A percentile compares a stretch with the other conserved stretches of the same genome.
phyloP scores from a whole-genome alignment of 2,329 filamentous ascomycete species.

The Fusarium cicatricum region DNA sequence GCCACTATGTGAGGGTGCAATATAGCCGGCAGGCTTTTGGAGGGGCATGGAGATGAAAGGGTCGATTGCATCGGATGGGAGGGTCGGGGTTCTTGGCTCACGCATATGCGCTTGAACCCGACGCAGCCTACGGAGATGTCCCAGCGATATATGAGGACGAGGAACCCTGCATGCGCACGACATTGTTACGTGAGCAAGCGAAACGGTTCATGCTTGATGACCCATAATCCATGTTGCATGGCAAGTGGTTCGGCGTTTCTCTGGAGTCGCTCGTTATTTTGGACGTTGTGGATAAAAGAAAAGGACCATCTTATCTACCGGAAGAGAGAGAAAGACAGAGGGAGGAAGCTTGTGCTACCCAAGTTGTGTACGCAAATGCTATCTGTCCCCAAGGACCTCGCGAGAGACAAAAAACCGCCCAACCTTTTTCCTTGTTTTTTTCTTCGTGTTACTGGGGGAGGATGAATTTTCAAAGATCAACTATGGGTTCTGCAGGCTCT shows the following conservation, averaged over 20 bases:
- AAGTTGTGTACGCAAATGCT: constrained; percentile 29
- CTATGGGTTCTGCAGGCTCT: constrained; percentile 39
- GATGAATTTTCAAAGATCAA: constrained; percentile 41
- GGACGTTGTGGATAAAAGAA: constrained; percentile 41
- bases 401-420: constrained; percentile 35
- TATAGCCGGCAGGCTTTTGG: constrained; percentile 27
- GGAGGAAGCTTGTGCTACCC: constrained; percentile 25
- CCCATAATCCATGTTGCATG: constrained; percentile 36
- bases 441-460: constrained; percentile 34
- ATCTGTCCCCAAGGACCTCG: constrained; percentile 33
- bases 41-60: constrained; percentile 31
- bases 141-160: constrained; percentile 26
- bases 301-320: constrained; percentile 34
- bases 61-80: constrained; percentile 50
- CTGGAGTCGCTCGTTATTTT: constrained; percentile 36
- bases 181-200: constrained; percentile 30
- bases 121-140: constrained; percentile 36
- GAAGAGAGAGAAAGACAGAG: constrained; percentile 35
- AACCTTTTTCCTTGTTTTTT: constrained; percentile 29
- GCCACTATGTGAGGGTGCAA: constrained; percentile 32
- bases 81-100: constrained; percentile 50
- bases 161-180: constrained; percentile 24
- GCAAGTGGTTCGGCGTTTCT: constrained; percentile 38
- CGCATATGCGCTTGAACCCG: constrained; percentile 38
- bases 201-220: constrained; percentile 38